Evolutionary conservation across 164 flowering plant species (phyloP).

Genomic region (Sedum album): DNA sequence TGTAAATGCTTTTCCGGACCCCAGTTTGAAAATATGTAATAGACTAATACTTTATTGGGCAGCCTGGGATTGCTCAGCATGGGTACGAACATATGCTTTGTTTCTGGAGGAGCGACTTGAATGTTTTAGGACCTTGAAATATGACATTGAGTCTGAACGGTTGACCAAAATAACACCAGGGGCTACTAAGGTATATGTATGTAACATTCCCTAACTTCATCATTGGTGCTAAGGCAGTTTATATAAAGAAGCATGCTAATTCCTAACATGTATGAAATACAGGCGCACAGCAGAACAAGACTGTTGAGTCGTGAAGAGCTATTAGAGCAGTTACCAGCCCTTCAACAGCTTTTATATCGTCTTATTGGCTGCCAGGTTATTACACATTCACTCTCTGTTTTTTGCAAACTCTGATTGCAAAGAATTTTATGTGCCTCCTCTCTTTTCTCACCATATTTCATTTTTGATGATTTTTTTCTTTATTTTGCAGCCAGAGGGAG

Average conservation of each 20-base stretch:
- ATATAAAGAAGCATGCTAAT: neutral
- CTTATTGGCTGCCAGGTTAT: constrained; percentile 26
- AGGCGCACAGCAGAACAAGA: constrained; percentile 76
- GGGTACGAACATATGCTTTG: constrained; percentile 92
- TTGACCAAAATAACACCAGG: constrained; percentile 44
- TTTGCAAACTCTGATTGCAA: neutral
- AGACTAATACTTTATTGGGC: neutral
- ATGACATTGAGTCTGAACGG: constrained; percentile 82
- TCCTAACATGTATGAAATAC: neutral
- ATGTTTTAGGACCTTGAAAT: constrained; percentile 67
- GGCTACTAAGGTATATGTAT: constrained; percentile 37
- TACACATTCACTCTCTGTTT: neutral
- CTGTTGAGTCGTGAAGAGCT: constrained; percentile 47
- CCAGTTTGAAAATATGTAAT: neutral
- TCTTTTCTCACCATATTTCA: neutral
- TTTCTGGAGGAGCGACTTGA: constrained; percentile 89
- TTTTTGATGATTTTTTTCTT: neutral
- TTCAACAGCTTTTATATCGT: constrained; percentile 79
- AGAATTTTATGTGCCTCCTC: neutral
- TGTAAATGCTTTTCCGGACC: neutral
- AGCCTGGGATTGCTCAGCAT: neutral
- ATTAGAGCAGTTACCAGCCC: constrained; percentile 79
- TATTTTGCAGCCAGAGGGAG: constrained; percentile 86
- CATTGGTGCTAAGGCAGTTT: neutral
- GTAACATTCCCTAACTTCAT: neutral